Percentiles rank a stretch among this genome's conserved stretches.
Conservation (phyloP, 768 basidiomycete species). For the Suillus lakei region DNA sequence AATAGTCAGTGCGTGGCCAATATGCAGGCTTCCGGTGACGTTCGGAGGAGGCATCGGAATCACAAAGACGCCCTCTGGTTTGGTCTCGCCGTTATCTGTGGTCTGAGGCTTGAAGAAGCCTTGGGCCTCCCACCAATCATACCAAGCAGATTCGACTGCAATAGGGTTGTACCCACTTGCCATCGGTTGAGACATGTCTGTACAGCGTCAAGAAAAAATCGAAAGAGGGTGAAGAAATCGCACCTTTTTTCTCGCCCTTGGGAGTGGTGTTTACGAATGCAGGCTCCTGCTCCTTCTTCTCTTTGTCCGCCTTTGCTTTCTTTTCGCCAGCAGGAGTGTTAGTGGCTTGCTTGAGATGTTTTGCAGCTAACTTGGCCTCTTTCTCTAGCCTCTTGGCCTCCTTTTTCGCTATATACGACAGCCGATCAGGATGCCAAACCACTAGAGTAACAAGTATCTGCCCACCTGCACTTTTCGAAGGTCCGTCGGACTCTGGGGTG, state of each 20-base stretch:
- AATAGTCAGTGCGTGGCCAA: slow-evolving; percentile 91
- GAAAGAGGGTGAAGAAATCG: slow-evolving; percentile 14
- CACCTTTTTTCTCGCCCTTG: slow-evolving; percentile 93
- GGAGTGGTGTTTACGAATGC: slow-evolving; percentile 91
- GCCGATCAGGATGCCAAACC: slow-evolving; percentile 7
- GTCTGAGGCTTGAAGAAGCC: slow-evolving; percentile 88
- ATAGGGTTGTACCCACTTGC: slow-evolving; percentile 93
- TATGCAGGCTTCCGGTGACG: slow-evolving; percentile 94
- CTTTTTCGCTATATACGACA: slow-evolving; percentile 65
- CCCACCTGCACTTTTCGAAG: slow-evolving; percentile 48
- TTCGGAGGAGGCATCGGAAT: slow-evolving; percentile 95
- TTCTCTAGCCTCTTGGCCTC: slow-evolving; percentile 84
- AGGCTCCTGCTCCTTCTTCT: slow-evolving; percentile 69
- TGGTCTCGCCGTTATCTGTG: slow-evolving; percentile 57
- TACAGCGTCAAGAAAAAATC: slow-evolving; percentile 9
- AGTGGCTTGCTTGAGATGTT: slow-evolving; percentile 48
- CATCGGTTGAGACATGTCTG: slow-evolving; percentile 89
- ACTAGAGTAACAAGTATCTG: slow-evolving; percentile 4
- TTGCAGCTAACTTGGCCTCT: slow-evolving; percentile 77
- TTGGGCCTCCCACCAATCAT: slow-evolving; percentile 94
- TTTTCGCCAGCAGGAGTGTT: slow-evolving; percentile 56
- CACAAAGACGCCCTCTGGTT: slow-evolving; percentile 75
- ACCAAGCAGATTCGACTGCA: slow-evolving; percentile 94
- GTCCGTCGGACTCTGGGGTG: slow-evolving; percentile 13
- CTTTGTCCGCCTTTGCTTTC: slow-evolving; percentile 76